These are phyloP conservation scores for Lactarius akahatsu DNA, from an alignment of 768 basidiomycete species.

Conservation along the genomic window DNA sequence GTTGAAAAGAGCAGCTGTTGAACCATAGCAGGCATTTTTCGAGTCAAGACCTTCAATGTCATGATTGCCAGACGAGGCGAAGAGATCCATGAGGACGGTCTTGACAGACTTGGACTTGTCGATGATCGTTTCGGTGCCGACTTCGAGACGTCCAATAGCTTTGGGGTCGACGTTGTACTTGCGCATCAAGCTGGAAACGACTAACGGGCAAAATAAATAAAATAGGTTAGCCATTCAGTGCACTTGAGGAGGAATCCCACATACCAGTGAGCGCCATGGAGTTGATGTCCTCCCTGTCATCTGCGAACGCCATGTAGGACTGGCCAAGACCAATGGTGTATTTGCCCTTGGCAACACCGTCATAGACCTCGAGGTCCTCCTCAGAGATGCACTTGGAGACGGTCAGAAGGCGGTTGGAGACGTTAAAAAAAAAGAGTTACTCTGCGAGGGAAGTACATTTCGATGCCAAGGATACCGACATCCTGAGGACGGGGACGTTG, in stretches of 20 bases:
- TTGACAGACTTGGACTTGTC: slow-evolving; percentile 99
- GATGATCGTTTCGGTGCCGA: slow-evolving; percentile 98
- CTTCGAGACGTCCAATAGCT: slow-evolving; percentile 96
- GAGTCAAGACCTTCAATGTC: slow-evolving; percentile 99
- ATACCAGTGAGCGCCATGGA: slow-evolving; percentile 91
- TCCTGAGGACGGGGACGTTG: slow-evolving; percentile 29
- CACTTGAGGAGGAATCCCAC: slow-evolving; percentile 33
- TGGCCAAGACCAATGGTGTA: slow-evolving; percentile 99
- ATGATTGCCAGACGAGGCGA: slow-evolving; percentile 86
- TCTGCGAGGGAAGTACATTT: slow-evolving; percentile 30
- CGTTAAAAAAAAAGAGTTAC: not conserved
- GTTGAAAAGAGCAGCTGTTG: slow-evolving; percentile 98
- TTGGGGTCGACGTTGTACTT: slow-evolving; percentile 96
- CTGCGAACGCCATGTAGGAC: slow-evolving; percentile 97
- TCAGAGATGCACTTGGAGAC: slow-evolving; percentile 84
- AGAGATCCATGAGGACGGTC: slow-evolving; percentile 98
- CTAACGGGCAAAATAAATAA: slow-evolving; percentile 40
- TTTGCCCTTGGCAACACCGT: slow-evolving; percentile 63
- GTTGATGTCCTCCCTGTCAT: slow-evolving; percentile 99
- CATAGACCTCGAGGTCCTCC: slow-evolving; percentile 58
- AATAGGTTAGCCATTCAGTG: slow-evolving; percentile 14
- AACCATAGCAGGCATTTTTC: slow-evolving; percentile 99
- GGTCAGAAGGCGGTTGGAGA: not conserved
- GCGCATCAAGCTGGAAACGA: slow-evolving; percentile 83
- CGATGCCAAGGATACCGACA: slow-evolving; percentile 31